These are phyloP conservation scores for Trametes cinnabarina DNA, from an alignment of 768 basidiomycete species.

Conservation along the genomic window DNA sequence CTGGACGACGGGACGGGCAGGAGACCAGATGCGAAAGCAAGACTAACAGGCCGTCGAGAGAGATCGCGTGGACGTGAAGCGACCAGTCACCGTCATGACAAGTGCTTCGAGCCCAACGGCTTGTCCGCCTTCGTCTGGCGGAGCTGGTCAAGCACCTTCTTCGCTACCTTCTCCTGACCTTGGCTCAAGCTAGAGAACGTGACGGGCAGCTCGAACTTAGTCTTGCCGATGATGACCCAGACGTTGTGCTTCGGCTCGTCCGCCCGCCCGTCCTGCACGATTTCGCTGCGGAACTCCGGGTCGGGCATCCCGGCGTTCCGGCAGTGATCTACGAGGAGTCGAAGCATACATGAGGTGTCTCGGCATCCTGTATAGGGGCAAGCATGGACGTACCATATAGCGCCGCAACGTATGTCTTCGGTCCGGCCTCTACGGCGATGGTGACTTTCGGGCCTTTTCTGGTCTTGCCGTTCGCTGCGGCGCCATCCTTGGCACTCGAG, in stretches of 20 bases:
- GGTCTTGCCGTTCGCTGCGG: neutral
- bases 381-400: constrained; percentile 17
- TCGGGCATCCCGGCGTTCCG: constrained; percentile 18
- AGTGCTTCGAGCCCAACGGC: neutral
- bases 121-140: constrained; percentile 21
- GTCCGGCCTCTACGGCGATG: constrained; percentile 11
- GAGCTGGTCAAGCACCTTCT: constrained; percentile 42
- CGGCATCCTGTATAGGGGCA: neutral
- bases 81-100: neutral
- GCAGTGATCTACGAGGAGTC: constrained; percentile 23
- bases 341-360: neutral
- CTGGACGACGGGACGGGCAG: neutral
- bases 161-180: constrained; percentile 44
- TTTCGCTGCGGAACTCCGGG: constrained; percentile 37
- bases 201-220: constrained; percentile 43
- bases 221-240: constrained; percentile 47
- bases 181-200: constrained; percentile 38
- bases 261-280: constrained; percentile 21
- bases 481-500: neutral
- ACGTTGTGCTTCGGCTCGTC: constrained; percentile 37
- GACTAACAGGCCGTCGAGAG: neutral
- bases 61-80: neutral
- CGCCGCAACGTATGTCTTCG: constrained; percentile 18
- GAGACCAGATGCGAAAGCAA: neutral
- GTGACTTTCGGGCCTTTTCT: constrained; percentile 5